A percentile compares a stretch with the other conserved stretches of the same genome.
phyloP scores from a whole-genome alignment of 2,329 filamentous ascomycete species.

The Colletotrichum graminicola region DNA sequence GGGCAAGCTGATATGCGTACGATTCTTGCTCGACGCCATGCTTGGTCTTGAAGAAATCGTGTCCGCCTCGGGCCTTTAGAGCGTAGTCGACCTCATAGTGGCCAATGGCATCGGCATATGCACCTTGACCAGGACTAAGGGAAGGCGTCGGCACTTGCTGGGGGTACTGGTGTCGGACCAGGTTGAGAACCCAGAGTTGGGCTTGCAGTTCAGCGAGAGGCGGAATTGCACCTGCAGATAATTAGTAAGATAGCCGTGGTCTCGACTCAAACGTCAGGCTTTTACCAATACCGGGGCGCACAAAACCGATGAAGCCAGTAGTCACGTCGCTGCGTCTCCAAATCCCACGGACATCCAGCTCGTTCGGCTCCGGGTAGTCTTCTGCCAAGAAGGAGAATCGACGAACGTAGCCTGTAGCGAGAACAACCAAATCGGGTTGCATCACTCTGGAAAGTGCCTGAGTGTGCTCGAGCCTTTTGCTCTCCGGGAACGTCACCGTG shows the following conservation, averaged over 20 bases:
- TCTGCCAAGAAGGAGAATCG: slow-evolving; percentile 56
- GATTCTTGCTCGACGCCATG: slow-evolving; percentile 62
- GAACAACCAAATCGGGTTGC: slow-evolving; percentile 59
- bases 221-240: slow-evolving; percentile 56
- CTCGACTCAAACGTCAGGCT: background rate
- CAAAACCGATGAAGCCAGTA: slow-evolving; percentile 61
- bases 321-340: slow-evolving; percentile 57
- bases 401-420: slow-evolving; percentile 61
- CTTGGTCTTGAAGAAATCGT: slow-evolving; percentile 52
- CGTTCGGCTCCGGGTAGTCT: slow-evolving; percentile 58
- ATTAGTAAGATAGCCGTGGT: slow-evolving; percentile 4
- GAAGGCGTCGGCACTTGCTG: slow-evolving; percentile 39
- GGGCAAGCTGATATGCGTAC: slow-evolving; percentile 63
- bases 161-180: slow-evolving; percentile 51
- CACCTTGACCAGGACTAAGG: background rate
- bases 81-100: slow-evolving; percentile 57
- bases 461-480: slow-evolving; percentile 47
- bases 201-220: slow-evolving; percentile 63
- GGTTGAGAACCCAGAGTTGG: slow-evolving; percentile 59
- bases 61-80: slow-evolving; percentile 51
- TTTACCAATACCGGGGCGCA: slow-evolving; percentile 58
- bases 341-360: slow-evolving; percentile 65
- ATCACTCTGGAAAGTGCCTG: slow-evolving; percentile 47
- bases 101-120: slow-evolving; percentile 46
- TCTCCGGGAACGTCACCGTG: slow-evolving; percentile 51